Evolutionary conservation across 129 eudicot genomes (phyloP).

Genomic region (Pittosporum tobira): DNA sequence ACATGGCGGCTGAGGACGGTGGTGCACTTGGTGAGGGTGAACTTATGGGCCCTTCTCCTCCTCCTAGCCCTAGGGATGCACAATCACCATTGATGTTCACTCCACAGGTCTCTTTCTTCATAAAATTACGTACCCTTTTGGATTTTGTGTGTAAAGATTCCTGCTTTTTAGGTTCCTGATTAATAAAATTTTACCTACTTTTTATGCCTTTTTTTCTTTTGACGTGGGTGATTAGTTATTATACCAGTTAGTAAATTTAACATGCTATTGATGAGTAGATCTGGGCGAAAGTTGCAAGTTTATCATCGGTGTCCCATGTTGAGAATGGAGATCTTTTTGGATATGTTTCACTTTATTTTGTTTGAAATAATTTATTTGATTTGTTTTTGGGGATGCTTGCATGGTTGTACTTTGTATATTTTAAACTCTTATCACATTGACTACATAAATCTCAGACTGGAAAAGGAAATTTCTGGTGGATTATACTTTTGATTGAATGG

Average conservation of each 20-base stretch:
- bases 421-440: background rate
- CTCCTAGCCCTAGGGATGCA: conserved; percentile 87
- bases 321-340: background rate
- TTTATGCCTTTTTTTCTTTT: background rate
- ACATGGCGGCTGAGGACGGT: conserved; percentile 37
- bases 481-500: background rate
- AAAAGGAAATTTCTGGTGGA: conserved; percentile 3
- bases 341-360: background rate
- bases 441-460: background rate
- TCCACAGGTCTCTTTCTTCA: conserved; percentile 61
- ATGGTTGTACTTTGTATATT: too few species aligned
- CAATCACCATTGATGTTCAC: conserved; percentile 90
- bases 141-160: background rate
- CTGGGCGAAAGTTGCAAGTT: background rate
- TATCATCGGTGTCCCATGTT: background rate
- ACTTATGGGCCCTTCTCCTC: conserved; percentile 78
- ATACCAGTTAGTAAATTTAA: background rate
- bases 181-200: background rate
- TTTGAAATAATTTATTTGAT: background rate
- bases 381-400: background rate
- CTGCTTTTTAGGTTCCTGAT: conserved; percentile 5
- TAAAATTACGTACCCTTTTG: background rate
- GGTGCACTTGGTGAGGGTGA: conserved; percentile 37
- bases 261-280: background rate
- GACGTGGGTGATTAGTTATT: background rate